Conservation (phyloP, 2,329 filamentous ascomycete species). For the Calonectria pteridis region DNA sequence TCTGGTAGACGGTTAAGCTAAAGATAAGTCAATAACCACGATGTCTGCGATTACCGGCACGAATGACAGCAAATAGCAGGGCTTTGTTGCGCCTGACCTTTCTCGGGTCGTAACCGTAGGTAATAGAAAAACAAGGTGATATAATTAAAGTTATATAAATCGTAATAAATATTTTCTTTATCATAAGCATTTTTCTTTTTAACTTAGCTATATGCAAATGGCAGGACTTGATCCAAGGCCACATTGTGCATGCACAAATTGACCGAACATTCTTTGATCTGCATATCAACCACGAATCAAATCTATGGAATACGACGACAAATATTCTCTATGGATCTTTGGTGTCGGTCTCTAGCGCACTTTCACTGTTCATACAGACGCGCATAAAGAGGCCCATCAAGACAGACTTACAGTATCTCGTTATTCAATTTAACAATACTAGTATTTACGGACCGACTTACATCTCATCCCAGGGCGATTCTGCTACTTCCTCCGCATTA, state of each 20-base stretch:
- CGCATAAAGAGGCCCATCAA: not conserved
- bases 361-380: not conserved
- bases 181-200: too few species aligned
- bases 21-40: too few species aligned
- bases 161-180: too few species aligned
- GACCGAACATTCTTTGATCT: not conserved
- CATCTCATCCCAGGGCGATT: not conserved
- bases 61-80: too few species aligned
- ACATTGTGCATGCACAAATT: not conserved
- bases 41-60: too few species aligned
- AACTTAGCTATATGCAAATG: too few species aligned
- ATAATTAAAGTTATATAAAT: too few species aligned
- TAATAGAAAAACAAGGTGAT: too few species aligned
- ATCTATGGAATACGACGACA: not conserved
- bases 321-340: not conserved
- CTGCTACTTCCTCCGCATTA: not conserved
- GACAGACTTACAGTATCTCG: not conserved
- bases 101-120: too few species aligned
- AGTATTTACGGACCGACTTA: not conserved
- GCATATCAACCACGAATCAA: not conserved
- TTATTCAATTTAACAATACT: not conserved
- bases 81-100: too few species aligned
- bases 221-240: too few species aligned
- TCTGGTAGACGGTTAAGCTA: too few species aligned
- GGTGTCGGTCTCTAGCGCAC: not conserved